Base-by-base conservation (phyloP, 306 rosid genomes). In the Fagus sylvatica region DNA sequence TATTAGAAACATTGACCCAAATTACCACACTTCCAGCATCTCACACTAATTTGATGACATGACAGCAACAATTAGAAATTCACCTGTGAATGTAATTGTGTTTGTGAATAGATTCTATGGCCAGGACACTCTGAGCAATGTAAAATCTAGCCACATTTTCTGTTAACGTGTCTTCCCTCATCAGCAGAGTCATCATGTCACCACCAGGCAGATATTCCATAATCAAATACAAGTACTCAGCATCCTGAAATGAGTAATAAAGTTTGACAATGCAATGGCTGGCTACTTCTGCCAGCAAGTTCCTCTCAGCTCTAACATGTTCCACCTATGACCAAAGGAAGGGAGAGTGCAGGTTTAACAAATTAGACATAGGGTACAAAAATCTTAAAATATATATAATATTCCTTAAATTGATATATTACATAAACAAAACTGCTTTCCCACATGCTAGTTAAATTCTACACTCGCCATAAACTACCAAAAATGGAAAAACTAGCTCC, bases 151-250 rank as follows among this genome's bases (percentile, higher is more conserved):
- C 89, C 78, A 92, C 93, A 79, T 71, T 77, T 85, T 95, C 98
- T 79, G 89, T 83, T 82, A 95, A 86, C 74, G 97, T 95, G 77
- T 92, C 98, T 88, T 93, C 98, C 84, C 98, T 92, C 85, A 95
- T 95, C 80, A 95, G 87, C 76, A 95, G 86, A 78, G 98, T 95
- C 98, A 95, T 95, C 85, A 95, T 71, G 87, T 95, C 98, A 79
- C 98, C 98, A 57, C 98, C 98, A 68, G 98, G 98, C 7, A 95
- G 93, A 85, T 95, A 95, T 88, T 95, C 98, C 98, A 95, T 95
- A 16, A 95, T 92, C 81, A 95, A 86, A 84, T 95, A 95, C 82
- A 95, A 88, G 78, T 87, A 91, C 56, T 95, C 98, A 54, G 93
- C 85, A 74, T 95, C 98, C 86, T 95, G 98, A 84, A 95, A 95